Evolutionary conservation across 768 basidiomycete species (phyloP).

Genomic region (Jaapia argillacea): DNA sequence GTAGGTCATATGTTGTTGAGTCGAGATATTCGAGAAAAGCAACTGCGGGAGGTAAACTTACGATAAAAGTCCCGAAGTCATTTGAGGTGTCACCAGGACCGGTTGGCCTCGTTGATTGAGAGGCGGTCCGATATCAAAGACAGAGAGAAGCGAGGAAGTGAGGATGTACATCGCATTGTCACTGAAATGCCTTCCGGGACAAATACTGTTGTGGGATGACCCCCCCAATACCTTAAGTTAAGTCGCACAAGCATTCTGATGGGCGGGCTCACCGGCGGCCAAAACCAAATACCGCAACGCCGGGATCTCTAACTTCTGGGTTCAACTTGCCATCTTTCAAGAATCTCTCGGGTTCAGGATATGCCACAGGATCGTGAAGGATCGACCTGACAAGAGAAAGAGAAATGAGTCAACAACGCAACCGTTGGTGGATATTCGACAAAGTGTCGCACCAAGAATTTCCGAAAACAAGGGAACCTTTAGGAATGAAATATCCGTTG

Average conservation of each 20-base stretch:
- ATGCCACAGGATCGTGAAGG: constrained; percentile 11
- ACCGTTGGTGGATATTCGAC: neutral
- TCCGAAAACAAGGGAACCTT: constrained; percentile 8
- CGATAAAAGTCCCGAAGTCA: neutral
- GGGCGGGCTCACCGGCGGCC: constrained; percentile 11
- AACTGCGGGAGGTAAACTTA: neutral
- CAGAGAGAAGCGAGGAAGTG: neutral
- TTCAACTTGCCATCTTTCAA: constrained; percentile 7
- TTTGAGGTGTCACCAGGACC: neutral
- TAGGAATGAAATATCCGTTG: constrained; percentile 11
- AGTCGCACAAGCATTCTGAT: neutral
- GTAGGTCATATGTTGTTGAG: too few species aligned
- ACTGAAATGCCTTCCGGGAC: constrained; percentile 10
- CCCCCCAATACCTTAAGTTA: neutral
- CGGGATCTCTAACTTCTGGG: constrained; percentile 8
- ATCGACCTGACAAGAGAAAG: constrained; percentile 14
- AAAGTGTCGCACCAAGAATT: constrained; percentile 11
- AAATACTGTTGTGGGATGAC: constrained; percentile 6
- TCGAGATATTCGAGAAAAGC: too few species aligned
- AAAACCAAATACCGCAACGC: constrained; percentile 13
- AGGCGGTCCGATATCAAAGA: neutral
- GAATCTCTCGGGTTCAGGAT: constrained; percentile 14
- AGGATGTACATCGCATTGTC: neutral
- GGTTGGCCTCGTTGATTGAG: neutral
- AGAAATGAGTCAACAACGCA: neutral